Percentiles rank a stretch among this genome's conserved stretches.
Evolutionary conservation across 2,329 filamentous ascomycete genomes (phyloP).

Genomic region (Aspergillus novofumigatus): DNA sequence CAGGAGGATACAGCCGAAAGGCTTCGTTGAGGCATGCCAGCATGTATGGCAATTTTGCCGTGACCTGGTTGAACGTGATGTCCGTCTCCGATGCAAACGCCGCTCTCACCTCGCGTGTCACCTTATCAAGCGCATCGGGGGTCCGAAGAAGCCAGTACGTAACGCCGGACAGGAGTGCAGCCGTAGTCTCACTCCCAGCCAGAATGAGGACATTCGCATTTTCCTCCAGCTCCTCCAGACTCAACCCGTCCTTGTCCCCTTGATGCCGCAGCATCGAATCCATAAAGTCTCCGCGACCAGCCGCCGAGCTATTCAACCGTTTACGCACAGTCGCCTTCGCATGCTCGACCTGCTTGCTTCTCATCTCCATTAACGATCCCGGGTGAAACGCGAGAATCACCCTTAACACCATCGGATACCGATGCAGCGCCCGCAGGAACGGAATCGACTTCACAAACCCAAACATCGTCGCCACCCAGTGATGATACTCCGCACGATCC

Average conservation of each 20-base stretch:
- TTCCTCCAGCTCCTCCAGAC: slow-evolving; percentile 28
- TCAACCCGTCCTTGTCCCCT: slow-evolving; percentile 13
- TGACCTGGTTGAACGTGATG: slow-evolving; percentile 30
- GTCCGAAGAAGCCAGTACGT: slow-evolving; percentile 40
- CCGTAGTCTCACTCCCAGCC: slow-evolving; percentile 44
- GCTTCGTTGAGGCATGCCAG: slow-evolving; percentile 39
- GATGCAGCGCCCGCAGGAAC: not conserved
- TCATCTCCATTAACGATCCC: not conserved
- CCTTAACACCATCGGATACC: slow-evolving; percentile 1
- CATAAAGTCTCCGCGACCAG: slow-evolving; percentile 11
- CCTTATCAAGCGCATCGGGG: slow-evolving; percentile 26
- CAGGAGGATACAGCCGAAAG: slow-evolving; percentile 38
- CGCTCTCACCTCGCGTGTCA: slow-evolving; percentile 37
- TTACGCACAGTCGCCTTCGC: slow-evolving; percentile 1
- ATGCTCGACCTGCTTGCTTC: not conserved
- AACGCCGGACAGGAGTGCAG: slow-evolving; percentile 40
- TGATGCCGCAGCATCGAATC: slow-evolving; percentile 13
- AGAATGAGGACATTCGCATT: slow-evolving; percentile 33
- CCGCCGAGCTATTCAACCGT: not conserved
- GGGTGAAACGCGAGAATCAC: not conserved
- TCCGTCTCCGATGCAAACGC: slow-evolving; percentile 14
- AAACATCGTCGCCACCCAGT: slow-evolving; percentile 20
- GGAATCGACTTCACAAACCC: slow-evolving; percentile 4
- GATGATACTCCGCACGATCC: slow-evolving; percentile 14
- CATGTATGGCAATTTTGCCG: slow-evolving; percentile 33